Base-by-base conservation (phyloP, 176 grass and related monocot genomes). In the Aegilops tauschii region DNA sequence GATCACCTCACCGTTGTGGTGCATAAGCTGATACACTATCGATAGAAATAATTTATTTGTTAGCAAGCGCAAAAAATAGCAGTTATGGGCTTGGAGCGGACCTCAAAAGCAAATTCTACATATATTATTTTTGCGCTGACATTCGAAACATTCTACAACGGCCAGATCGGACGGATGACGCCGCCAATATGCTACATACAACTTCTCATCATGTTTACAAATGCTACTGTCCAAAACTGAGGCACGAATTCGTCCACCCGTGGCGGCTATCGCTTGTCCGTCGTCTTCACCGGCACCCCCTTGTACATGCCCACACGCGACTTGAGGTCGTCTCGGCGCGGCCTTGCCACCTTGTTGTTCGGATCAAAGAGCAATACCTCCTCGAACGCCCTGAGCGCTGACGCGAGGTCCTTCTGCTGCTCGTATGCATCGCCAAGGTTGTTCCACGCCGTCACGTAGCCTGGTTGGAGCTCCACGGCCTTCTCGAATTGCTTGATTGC, bases 371-470 rank as follows among this genome's bases (percentile, higher is more conserved):
- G 92, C 35, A 98, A 69, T 42, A 89, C 96, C 65, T 98, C 93
- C 74, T 98, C 96, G 23, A 98, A 98, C 58, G 96, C 96, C 81
- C 75, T 94, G 54, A 98, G 88, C 35, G 96, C 93, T 3, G 82
- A 61, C 62, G 88, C 92, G 44, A 98, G 58, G 61, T 96, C 92
- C 69, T 98, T 94, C 86, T 94, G 85, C 75, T 83, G 93, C 65
- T 98, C 92, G n/a, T 94, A 98, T 12, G 93, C 92, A 59, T 98
- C 93, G 5, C 90, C 96, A 0, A 98, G 87, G 63, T 98, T 98
- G 87, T 98, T 98, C 93, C 96, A 98, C 30, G 96, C 92, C 12
- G 92, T 98, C 31, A 96, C 96, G 54, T 98, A 98, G 20, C 93
- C 96, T 1, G 96, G 96, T 28, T 98, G 93, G 78, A 98, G 90